A percentile compares a stretch with the other conserved stretches of the same genome.
These are phyloP conservation scores for Clavispora carvajalis DNA, from an alignment of 805 yeast species.

Conservation along the genomic window DNA sequence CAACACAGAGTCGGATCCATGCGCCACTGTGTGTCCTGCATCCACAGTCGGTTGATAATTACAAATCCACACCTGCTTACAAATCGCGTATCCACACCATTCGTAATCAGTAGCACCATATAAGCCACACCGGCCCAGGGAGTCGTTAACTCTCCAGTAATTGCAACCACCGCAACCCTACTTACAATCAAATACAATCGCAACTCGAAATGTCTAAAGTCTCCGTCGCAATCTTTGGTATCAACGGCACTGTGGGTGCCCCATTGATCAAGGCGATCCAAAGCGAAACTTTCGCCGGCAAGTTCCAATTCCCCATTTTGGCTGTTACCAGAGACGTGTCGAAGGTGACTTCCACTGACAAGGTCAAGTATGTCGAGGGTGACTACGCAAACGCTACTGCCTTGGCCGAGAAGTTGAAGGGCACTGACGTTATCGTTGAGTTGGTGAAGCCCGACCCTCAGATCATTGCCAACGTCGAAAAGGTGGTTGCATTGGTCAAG, in stretches of 20 bases:
- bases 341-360: slow-evolving; percentile 26
- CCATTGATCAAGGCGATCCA: slow-evolving; percentile 43
- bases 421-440: slow-evolving; percentile 48
- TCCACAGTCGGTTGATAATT: too few species aligned
- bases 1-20: too few species aligned
- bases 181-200: background rate
- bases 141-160: too few species aligned
- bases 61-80: background rate
- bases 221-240: slow-evolving; percentile 48
- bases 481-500: slow-evolving; percentile 32
- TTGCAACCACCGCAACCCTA: background rate
- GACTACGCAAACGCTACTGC: slow-evolving; percentile 22
- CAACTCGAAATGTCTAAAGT: slow-evolving; percentile 13
- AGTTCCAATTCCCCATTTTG: slow-evolving; percentile 44
- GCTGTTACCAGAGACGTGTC: slow-evolving; percentile 45
- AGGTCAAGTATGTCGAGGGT: slow-evolving; percentile 36
- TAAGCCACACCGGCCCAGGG: background rate
- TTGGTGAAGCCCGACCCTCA: slow-evolving; percentile 31
- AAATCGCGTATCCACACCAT: background rate
- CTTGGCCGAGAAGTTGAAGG: slow-evolving; percentile 31
- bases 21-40: too few species aligned
- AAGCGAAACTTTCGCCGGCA: slow-evolving; percentile 36
- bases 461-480: slow-evolving; percentile 31
- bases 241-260: slow-evolving; percentile 48
- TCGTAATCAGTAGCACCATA: background rate